A percentile compares a stretch with the other conserved stretches of the same genome.
These are phyloP conservation scores for Podosphaera leucotricha DNA, from an alignment of 2,329 filamentous ascomycete genomes.

Conservation along the genomic window DNA sequence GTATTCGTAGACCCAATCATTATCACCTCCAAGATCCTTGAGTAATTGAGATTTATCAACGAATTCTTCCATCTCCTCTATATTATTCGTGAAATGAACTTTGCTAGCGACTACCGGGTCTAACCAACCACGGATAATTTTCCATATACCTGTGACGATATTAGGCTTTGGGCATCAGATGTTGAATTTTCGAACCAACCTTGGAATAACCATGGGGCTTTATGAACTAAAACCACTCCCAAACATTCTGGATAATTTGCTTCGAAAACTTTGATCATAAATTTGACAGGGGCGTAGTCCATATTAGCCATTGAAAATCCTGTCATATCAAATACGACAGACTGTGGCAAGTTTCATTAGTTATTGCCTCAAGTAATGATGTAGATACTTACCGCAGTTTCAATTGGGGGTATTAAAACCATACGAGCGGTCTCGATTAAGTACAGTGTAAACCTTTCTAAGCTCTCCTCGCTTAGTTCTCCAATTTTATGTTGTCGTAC, in stretches of 20 bases:
- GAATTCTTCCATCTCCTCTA: slow-evolving; percentile 55
- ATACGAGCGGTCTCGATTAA: slow-evolving; percentile 86
- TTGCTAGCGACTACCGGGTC: slow-evolving; percentile 90
- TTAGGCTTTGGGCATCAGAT: background rate
- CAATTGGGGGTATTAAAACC: slow-evolving; percentile 53
- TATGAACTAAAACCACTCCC: slow-evolving; percentile 77
- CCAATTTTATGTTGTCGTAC: slow-evolving; percentile 61
- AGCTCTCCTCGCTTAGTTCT: slow-evolving; percentile 56
- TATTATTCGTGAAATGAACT: slow-evolving; percentile 73
- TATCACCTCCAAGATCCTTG: slow-evolving; percentile 65
- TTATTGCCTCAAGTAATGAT: background rate
- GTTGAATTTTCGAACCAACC: slow-evolving; percentile 20
- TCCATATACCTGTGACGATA: slow-evolving; percentile 53
- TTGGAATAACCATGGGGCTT: slow-evolving; percentile 92
- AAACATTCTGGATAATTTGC: slow-evolving; percentile 93
- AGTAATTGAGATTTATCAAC: slow-evolving; percentile 48
- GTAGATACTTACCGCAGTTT: slow-evolving; percentile 58
- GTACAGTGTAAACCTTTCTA: slow-evolving; percentile 83
- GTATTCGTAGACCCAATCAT: slow-evolving; percentile 68
- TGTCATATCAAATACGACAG: slow-evolving; percentile 89
- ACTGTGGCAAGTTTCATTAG: slow-evolving; percentile 25
- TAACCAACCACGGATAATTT: slow-evolving; percentile 83
- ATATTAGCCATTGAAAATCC: slow-evolving; percentile 87
- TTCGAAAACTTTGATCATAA: slow-evolving; percentile 99
- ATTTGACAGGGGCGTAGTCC: slow-evolving; percentile 94